Evolutionary conservation across 306 rosid genomes (phyloP), one percentile per base, ranked within the genome.

Genomic region (Dalbergia cultrata): DNA sequence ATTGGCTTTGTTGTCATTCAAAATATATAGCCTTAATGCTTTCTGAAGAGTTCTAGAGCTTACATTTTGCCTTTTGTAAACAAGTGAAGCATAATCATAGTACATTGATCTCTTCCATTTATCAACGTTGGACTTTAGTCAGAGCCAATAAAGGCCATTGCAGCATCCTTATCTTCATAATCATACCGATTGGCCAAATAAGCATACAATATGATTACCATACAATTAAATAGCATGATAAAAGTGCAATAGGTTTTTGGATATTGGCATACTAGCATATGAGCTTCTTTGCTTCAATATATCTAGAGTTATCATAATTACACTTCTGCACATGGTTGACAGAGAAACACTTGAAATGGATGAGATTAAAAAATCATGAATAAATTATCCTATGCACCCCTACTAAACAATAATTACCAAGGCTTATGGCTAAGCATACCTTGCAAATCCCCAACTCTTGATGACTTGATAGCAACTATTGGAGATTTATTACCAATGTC

Each of bases 381-480:
- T 6, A 34, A 0, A 13, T 17, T 7, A 67, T 9, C 34, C 14
- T 13, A 34, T 2, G 12, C 45, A 56, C 26, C 35, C 13, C 14
- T 37, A 26, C 3, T 13, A 39, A 3, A 26, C 19, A 72, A 57
- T n/a, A 39, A 31, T 7, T 21, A 13, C 16, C 35, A 62, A 41
- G 9, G 34, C 11, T 1, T 53, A 61, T 41, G 67, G 49, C 50
- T 21, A 10, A 1, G 5, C 50, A 52, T 86, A 91, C 98, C 99
- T 89, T 95, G 97, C 71, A 91, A 95, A 11, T 93, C 97, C 74
- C 99, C 98, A 82, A 92, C 99, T 83, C 19, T 90, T 16, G 93
- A 86, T 43, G 97, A 88, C 72, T 95, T 95, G 50, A 95, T 85
- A 57, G 99, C 98, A 59, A 95, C 89, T 49, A 93, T 33, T 6